Conservation (phyloP, 2,329 filamentous ascomycete genomes). For the Clarireedia sp. region DNA sequence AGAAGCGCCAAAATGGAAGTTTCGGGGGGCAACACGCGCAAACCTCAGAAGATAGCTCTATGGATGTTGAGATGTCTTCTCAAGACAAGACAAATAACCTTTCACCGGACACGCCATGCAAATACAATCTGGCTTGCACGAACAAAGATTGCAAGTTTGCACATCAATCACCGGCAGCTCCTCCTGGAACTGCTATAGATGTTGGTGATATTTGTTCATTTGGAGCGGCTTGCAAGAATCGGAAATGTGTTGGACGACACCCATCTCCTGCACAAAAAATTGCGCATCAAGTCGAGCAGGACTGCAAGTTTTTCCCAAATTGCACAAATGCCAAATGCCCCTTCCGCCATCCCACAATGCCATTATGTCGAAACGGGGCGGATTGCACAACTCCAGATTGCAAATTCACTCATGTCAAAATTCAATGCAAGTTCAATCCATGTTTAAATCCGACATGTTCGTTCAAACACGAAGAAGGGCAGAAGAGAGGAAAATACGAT, state of each 20-base stretch:
- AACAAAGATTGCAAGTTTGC: slow-evolving; percentile 88
- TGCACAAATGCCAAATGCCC: slow-evolving; percentile 82
- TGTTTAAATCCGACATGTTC: slow-evolving; percentile 83
- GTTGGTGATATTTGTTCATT: slow-evolving; percentile 73
- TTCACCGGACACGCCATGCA: slow-evolving; percentile 68
- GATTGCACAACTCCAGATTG: slow-evolving; percentile 76
- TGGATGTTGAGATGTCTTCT: slow-evolving; percentile 54
- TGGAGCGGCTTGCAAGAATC: slow-evolving; percentile 89
- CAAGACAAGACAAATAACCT: slow-evolving; percentile 44
- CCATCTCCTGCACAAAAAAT: slow-evolving; percentile 79
- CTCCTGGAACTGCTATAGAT: slow-evolving; percentile 69
- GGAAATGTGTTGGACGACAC: slow-evolving; percentile 85
- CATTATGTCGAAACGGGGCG: slow-evolving; percentile 82
- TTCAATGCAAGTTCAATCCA: slow-evolving; percentile 82
- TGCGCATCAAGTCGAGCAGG: slow-evolving; percentile 72
- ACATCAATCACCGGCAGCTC: slow-evolving; percentile 87
- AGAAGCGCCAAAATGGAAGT: slow-evolving; percentile 14
- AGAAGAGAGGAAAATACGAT: slow-evolving; percentile 70
- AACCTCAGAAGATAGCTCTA: slow-evolving; percentile 28
- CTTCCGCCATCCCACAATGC: slow-evolving; percentile 83
- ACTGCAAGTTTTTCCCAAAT: slow-evolving; percentile 88
- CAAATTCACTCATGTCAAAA: slow-evolving; percentile 82
- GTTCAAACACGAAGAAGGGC: slow-evolving; percentile 86
- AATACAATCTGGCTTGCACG: slow-evolving; percentile 81
- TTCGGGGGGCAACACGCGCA: slow-evolving; percentile 17